Evolutionary conservation across 2,329 filamentous ascomycete genomes (phyloP), one percentile per base, ranked within the genome.

Genomic region (Colletotrichum endophyticum): DNA sequence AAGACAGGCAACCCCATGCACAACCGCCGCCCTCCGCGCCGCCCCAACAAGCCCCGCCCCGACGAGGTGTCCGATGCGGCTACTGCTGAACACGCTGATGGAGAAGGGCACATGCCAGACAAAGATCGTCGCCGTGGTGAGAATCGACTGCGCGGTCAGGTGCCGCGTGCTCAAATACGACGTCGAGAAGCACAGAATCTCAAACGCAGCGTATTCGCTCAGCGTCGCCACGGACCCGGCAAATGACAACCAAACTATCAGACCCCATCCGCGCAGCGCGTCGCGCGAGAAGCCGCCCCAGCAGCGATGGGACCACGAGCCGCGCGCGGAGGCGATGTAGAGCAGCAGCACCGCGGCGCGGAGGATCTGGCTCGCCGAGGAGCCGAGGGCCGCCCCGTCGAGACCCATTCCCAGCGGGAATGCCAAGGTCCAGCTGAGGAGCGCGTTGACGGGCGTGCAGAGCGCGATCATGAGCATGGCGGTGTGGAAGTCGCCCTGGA

Each of bases 401-500:
- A 91, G 86, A 0, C 88, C 87, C 85, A 89, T 85, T 1, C 75
- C 82, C 7, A 86, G 63, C 9, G 78, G 80, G 74, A 87, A 84
- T 2, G 85, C 88, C 13, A 91, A 87, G 5, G 88, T 63, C 84
- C 89, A 91, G 79, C 88, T 89, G 28, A 90, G 81, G 1, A 87
- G 70, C 15, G 87, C 86, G 77, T 90, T 90, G 22, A 88, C 75
- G 0, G 89, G 89, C 0, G 88, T 85, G 53, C 87, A 87, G 28
- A 90, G 78, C 2, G 89, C 61, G 11, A 91, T 81, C 30, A 89
- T 84, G 13, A 84, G 83, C 79, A 90, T 85, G 22, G 85, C 87
- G 3, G 86, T 88, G 36, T 86, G 86, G 82, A 91, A 91, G 34
- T 89, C 84, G 2, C 90, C 89, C 78, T 91, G 89, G 0, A 89